phyloP scores from a whole-genome alignment of 225 moss, liverwort and hornwort species.

The Straminergon stramineum region DNA sequence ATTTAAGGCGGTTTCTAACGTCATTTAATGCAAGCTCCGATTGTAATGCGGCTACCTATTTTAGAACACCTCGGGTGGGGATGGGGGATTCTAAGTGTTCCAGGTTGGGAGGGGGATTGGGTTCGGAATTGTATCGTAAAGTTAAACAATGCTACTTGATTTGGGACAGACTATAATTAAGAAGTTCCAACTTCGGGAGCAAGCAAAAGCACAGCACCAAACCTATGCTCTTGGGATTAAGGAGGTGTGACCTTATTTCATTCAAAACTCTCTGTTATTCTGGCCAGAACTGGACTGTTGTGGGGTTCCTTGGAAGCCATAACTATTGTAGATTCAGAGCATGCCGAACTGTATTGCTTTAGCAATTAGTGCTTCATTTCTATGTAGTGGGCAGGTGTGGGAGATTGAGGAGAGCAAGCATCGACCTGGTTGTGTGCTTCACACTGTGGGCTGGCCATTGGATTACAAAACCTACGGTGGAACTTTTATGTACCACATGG shows the following conservation, averaged over 20 bases:
- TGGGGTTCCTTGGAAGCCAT: neutral
- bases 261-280: neutral
- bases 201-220: conserved; percentile 68
- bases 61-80: neutral
- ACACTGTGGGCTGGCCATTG: conserved; percentile 78
- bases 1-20: neutral
- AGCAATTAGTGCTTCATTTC: neutral
- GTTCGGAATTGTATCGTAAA: neutral
- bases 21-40: neutral
- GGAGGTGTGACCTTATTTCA: conserved; percentile 43
- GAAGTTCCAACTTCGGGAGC: conserved; percentile 63
- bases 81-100: neutral
- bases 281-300: neutral
- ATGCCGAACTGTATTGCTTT: neutral
- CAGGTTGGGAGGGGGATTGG: neutral
- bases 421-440: conserved; percentile 59
- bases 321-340: neutral
- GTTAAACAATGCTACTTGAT: neutral
- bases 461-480: conserved; percentile 66
- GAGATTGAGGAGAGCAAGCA: conserved; percentile 71
- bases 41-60: neutral
- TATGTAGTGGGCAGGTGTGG: conserved; percentile 57
- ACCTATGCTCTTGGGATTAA: conserved; percentile 83
- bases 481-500: conserved; percentile 79
- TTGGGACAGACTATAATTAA: conserved; percentile 46